Evolutionary conservation across 2,329 filamentous ascomycete species (phyloP).

Genomic region (Scedosporium apiospermum): DNA sequence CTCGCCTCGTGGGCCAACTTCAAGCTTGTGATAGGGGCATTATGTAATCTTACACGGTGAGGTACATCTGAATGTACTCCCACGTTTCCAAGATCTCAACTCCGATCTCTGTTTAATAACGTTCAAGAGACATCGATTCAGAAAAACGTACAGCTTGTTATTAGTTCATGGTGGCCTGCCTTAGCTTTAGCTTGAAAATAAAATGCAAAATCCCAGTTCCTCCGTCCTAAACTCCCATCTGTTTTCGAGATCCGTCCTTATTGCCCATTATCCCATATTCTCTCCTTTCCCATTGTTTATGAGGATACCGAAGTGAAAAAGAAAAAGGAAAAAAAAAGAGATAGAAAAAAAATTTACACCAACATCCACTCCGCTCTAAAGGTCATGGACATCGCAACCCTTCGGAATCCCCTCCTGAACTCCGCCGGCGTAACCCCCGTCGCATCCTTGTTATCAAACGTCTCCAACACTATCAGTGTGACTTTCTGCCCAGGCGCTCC

Average conservation of each 20-base stretch:
- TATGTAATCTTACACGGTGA: not conserved
- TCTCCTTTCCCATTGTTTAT: not conserved
- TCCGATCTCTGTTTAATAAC: no score
- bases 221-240: not conserved
- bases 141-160: not conserved
- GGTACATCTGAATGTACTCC: no score
- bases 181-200: no score
- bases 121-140: not conserved
- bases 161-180: not conserved
- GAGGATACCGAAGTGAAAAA: not conserved
- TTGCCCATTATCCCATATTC: not conserved
- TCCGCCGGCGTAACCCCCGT: slow-evolving; percentile 39
- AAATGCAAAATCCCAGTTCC: not conserved
- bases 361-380: slow-evolving; percentile 40
- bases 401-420: slow-evolving; percentile 30
- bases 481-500: slow-evolving; percentile 62
- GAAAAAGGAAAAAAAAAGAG: slow-evolving; percentile 4
- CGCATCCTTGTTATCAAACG: slow-evolving; percentile 34
- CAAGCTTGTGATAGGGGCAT: not conserved
- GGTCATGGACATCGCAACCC: slow-evolving; percentile 28
- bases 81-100: no score
- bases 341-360: slow-evolving; percentile 18
- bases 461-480: slow-evolving; percentile 51
- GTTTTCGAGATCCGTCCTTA: no score
- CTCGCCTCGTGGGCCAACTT: not conserved